Evolutionary conservation across 352 stramenopile species (phyloP), one percentile per base, ranked within the genome.

Genomic region (Globisporangium middletonii): DNA sequence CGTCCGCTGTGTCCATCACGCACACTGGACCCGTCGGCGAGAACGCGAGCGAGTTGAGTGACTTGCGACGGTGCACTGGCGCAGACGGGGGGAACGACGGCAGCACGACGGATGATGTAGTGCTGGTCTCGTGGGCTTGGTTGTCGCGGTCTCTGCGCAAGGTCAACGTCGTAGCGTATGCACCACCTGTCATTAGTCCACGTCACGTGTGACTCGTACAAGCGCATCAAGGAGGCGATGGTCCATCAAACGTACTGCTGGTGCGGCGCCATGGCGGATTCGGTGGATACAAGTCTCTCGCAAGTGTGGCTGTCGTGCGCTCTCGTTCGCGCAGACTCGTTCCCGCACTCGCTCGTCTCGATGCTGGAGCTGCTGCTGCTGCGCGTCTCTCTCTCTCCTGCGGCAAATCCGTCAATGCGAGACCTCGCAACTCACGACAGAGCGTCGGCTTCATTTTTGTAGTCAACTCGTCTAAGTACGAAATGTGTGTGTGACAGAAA

Each of bases 231-330:
- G n/a, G n/a, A n/a, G n/a, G 44, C 6, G 44, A 35, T 35, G 8
- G 30, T 35, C 30, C 15, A 46, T 5, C n/a, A 19, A 55, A 48
- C 56, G 46, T 66, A 83, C 73, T 63, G 58, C 45, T 77, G 77
- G 55, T 80, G 62, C 51, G 73, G 73, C 28, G 73, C 63, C 73
- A 83, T 83, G 12, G 30, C 23, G 11, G 3, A 15, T 48, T 42
- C 43, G 16, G 11, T 19, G 43, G 11, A 5, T 30, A 7, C 41
- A 11, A 46, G 33, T 44, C 56, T 53, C 51, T 18, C 26, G 37
- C n/a, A n/a, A n/a, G n/a, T n/a, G 8, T 15, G 42, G 38, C 42
- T 53, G 43, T 41, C 37, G 16, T 35, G 13, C 19, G 38, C 43
- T 38, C 26, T 35, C 56, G 18, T 46, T 64, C 43, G 33, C 33